Conservation (phyloP, 768 basidiomycete species). For the Astraeus odoratus region DNA sequence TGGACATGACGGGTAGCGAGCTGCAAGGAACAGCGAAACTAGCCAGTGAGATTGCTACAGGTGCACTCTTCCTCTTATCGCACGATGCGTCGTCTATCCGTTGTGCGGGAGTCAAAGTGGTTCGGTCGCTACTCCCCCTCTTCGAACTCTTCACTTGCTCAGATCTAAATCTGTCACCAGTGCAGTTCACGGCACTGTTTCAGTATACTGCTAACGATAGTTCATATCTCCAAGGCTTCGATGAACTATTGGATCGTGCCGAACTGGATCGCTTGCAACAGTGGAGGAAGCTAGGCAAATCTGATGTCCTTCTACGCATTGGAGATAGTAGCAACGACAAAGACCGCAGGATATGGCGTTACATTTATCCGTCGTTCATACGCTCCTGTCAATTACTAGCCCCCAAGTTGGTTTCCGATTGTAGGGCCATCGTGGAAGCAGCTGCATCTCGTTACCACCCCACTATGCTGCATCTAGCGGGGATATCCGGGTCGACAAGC, state of each 20-base stretch:
- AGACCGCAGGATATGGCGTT: constrained; percentile 71
- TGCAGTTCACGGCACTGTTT: constrained; percentile 46
- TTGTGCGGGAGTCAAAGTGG: constrained; percentile 53
- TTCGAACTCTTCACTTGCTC: constrained; percentile 36
- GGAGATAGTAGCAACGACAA: constrained; percentile 63
- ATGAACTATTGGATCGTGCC: constrained; percentile 56
- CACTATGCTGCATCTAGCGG: constrained; percentile 65
- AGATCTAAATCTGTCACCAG: constrained; percentile 21
- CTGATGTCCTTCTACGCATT: constrained; percentile 56
- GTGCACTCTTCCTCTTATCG: constrained; percentile 67
- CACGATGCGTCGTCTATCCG: constrained; percentile 46
- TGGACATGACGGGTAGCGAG: constrained; percentile 36
- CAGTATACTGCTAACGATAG: constrained; percentile 42
- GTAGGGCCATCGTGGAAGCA: constrained; percentile 63
- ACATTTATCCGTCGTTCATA: constrained; percentile 61
- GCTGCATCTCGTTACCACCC: constrained; percentile 67
- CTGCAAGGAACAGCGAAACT: constrained; percentile 37
- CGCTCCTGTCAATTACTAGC: constrained; percentile 46
- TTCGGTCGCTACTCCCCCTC: constrained; percentile 51
- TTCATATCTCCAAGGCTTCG: constrained; percentile 51
- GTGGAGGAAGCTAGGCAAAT: constrained; percentile 53
- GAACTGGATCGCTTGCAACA: constrained; percentile 58
- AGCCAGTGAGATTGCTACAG: constrained; percentile 61
- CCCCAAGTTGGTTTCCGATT: constrained; percentile 37
- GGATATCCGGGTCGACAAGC: constrained; percentile 53